Conservation (phyloP, 2,329 filamentous ascomycete genomes). For the Penicillium sp. region DNA sequence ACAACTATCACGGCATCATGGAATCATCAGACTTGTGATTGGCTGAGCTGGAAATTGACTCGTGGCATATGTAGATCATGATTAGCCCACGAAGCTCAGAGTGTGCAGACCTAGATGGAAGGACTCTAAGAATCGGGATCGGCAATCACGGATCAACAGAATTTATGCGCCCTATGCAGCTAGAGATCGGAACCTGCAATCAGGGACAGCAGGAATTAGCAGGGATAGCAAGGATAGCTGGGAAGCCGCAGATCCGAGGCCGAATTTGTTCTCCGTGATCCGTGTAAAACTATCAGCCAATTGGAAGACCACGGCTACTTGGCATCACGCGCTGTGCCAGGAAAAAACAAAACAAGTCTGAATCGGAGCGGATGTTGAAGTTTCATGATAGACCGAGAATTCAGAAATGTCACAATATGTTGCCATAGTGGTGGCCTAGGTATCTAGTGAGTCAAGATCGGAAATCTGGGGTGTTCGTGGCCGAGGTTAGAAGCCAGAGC, state of each 20-base stretch:
- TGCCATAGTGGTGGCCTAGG: background rate
- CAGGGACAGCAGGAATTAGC: background rate
- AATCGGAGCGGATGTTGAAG: background rate
- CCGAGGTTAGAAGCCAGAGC: background rate
- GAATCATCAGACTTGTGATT: background rate
- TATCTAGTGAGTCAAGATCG: background rate
- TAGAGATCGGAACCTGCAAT: background rate
- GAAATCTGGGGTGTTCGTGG: background rate
- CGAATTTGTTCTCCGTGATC: background rate
- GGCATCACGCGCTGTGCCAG: background rate
- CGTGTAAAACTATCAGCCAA: background rate
- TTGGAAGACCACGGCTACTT: background rate
- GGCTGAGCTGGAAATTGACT: background rate
- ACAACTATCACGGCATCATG: background rate
- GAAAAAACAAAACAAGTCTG: background rate
- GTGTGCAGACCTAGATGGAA: too few species aligned
- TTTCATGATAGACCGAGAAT: background rate
- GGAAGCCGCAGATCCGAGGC: background rate
- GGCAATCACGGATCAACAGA: background rate
- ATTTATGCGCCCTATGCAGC: background rate
- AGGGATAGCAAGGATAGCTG: too few species aligned
- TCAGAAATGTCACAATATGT: background rate
- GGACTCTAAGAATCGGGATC: background rate
- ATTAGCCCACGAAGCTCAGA: background rate
- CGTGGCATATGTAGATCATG: background rate